These are phyloP conservation scores for Aspergillus quadricinctus DNA, from an alignment of 2,329 filamentous ascomycete species.

Conservation along the genomic window DNA sequence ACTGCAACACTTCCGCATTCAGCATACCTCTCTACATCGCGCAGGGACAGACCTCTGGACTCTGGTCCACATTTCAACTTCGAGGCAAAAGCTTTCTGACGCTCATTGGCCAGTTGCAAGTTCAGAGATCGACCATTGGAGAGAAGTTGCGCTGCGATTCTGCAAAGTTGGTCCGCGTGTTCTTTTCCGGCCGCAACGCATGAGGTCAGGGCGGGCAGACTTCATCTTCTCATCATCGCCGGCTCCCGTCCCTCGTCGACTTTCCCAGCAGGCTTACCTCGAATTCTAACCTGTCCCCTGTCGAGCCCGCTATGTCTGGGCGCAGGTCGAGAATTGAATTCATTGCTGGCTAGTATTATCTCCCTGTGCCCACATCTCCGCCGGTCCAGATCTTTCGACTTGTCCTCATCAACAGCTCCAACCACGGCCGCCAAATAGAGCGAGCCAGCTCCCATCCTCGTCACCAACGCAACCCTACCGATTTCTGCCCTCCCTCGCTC, in stretches of 20 bases:
- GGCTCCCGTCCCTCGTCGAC: background rate
- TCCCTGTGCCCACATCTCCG: background rate
- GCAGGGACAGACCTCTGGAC: background rate
- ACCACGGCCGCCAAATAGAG: too few species aligned
- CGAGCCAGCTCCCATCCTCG: background rate
- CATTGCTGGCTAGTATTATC: slow-evolving; percentile 6
- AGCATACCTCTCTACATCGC: background rate
- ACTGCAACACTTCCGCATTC: background rate
- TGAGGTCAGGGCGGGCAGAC: background rate
- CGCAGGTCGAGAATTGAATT: slow-evolving; percentile 1
- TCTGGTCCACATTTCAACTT: background rate
- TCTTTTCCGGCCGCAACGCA: background rate
- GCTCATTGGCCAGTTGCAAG: background rate
- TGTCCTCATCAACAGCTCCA: background rate
- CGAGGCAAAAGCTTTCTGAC: background rate
- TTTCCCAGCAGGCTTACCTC: background rate
- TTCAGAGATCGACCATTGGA: background rate
- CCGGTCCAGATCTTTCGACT: background rate
- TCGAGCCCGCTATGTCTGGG: slow-evolving; percentile 5
- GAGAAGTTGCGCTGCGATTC: background rate
- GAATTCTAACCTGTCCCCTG: background rate
- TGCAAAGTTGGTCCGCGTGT: background rate
- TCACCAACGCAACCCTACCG: slow-evolving; percentile 13
- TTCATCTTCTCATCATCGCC: background rate
- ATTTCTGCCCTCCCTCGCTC: slow-evolving; percentile 5